These are phyloP conservation scores for Extremus antarcticus DNA, from an alignment of 495 filamentous ascomycete genomes.

Conservation along the genomic window DNA sequence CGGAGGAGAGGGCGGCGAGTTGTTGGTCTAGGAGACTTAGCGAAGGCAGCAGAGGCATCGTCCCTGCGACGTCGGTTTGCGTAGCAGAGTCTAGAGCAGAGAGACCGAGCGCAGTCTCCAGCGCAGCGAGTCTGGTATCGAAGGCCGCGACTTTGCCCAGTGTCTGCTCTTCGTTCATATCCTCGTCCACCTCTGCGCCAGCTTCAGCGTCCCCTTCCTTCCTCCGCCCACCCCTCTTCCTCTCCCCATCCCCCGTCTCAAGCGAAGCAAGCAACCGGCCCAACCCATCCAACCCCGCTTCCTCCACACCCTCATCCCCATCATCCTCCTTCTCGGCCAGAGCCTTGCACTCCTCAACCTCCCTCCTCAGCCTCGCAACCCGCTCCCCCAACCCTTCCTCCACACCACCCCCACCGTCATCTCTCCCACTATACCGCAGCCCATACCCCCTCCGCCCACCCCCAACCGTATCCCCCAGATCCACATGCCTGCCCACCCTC, in stretches of 20 bases:
- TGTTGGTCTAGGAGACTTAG: slow-evolving; percentile 68
- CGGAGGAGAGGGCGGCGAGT: slow-evolving; percentile 50
- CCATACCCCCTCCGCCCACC: slow-evolving; percentile 43
- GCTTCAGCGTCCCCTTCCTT: slow-evolving; percentile 4
- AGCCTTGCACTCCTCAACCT: slow-evolving; percentile 31
- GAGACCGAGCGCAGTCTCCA: slow-evolving; percentile 77
- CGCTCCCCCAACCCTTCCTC: slow-evolving; percentile 60
- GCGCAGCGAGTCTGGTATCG: slow-evolving; percentile 60
- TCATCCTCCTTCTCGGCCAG: slow-evolving; percentile 23
- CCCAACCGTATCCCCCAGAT: neutral
- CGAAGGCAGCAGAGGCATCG: slow-evolving; percentile 64
- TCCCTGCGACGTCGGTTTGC: slow-evolving; percentile 33
- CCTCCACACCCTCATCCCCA: slow-evolving; percentile 6
- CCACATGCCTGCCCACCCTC: slow-evolving; percentile 5
- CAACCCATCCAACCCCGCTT: slow-evolving; percentile 10
- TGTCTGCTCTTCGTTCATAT: slow-evolving; percentile 17
- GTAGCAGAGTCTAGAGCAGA: slow-evolving; percentile 56
- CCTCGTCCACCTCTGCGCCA: slow-evolving; percentile 8
- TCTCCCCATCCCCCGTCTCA: slow-evolving; percentile 10
- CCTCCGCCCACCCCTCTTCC: neutral
- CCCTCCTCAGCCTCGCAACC: slow-evolving; percentile 45
- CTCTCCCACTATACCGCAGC: slow-evolving; percentile 31
- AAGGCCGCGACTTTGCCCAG: slow-evolving; percentile 79
- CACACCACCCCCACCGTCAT: slow-evolving; percentile 30
- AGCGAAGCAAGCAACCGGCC: slow-evolving; percentile 24